A percentile compares a stretch with the other conserved stretches of the same genome.
Evolutionary conservation across 805 yeast genomes (phyloP).

Genomic region (Sugiyamaella floridensis): DNA sequence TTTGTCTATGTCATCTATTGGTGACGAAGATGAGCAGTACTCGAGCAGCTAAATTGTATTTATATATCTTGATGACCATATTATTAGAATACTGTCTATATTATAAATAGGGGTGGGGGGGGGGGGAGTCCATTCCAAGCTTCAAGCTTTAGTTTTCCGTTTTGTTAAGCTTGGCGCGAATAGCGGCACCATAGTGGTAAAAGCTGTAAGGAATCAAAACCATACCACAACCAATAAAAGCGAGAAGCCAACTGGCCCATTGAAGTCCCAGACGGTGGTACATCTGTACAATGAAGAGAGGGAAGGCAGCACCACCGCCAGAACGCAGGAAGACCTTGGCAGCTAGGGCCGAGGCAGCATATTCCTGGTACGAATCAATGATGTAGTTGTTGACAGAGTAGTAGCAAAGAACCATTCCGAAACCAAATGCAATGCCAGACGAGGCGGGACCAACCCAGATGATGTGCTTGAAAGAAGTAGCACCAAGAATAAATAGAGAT

Average conservation of each 20-base stretch:
- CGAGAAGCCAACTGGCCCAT: conserved; percentile 51
- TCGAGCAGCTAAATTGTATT: background rate
- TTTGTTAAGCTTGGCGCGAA: conserved; percentile 27
- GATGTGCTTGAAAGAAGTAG: conserved; percentile 43
- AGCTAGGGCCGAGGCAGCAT: conserved; percentile 49
- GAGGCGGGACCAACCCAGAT: conserved; percentile 52
- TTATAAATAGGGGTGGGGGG: background rate
- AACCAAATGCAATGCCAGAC: conserved; percentile 47
- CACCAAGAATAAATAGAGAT: conserved; percentile 55
- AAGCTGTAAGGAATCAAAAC: conserved; percentile 47
- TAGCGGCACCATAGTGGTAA: conserved; percentile 39
- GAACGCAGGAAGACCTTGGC: conserved; percentile 57
- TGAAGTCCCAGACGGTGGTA: conserved; percentile 42
- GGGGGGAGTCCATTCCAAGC: background rate
- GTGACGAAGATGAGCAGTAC: background rate
- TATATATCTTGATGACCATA: too few relatives aligned
- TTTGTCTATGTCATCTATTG: background rate
- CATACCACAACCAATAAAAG: conserved; percentile 44
- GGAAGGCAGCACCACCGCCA: conserved; percentile 54
- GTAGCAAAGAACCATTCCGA: conserved; percentile 50
- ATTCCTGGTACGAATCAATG: conserved; percentile 75
- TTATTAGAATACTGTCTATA: background rate
- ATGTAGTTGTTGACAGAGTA: conserved; percentile 68
- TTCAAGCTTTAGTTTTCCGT: background rate
- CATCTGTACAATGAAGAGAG: conserved; percentile 52